Percentiles rank a stretch among this genome's conserved stretches.
Evolutionary conservation across 2,329 filamentous ascomycete species (phyloP).

Genomic region (Beauveria australis): DNA sequence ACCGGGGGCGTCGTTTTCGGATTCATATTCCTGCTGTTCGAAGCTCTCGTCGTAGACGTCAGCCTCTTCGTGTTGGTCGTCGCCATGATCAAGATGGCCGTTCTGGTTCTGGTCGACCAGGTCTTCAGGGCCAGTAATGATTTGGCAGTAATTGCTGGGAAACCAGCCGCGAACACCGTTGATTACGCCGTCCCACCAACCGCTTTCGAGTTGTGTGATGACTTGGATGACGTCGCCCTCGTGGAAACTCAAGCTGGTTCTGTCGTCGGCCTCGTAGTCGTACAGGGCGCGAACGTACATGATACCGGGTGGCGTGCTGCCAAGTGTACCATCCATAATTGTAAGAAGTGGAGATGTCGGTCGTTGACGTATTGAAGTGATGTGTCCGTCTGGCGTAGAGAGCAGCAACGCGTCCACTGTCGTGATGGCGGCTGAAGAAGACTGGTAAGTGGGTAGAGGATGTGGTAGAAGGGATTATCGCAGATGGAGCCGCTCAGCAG

Average conservation of each 20-base stretch:
- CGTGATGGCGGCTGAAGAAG: conserved; percentile 4
- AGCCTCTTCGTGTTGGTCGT: conserved; percentile 56
- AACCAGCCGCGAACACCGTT: conserved; percentile 97
- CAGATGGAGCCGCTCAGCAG: conserved; percentile 4
- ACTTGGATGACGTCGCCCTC: conserved; percentile 97
- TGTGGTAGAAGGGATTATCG: not conserved
- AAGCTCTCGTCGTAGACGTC: conserved; percentile 60
- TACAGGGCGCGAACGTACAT: conserved; percentile 95
- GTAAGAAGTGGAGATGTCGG: conserved; percentile 5
- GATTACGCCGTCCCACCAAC: conserved; percentile 99
- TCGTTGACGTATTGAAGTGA: not conserved
- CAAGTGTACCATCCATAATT: conserved; percentile 54
- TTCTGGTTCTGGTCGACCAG: conserved; percentile 53
- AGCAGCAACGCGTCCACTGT: conserved; percentile 10
- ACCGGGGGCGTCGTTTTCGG: conserved; percentile 50
- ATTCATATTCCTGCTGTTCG: conserved; percentile 55
- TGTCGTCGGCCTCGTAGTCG: conserved; percentile 96
- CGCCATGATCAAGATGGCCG: conserved; percentile 43
- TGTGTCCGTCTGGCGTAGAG: not conserved
- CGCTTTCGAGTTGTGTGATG: conserved; percentile 94
- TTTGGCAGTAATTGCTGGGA: conserved; percentile 95
- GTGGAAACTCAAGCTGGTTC: conserved; percentile 92
- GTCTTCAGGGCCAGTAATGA: conserved; percentile 71
- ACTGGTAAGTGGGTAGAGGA: not conserved
- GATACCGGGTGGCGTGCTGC: conserved; percentile 52